Evolutionary conservation across 495 filamentous ascomycete genomes (phyloP).

Genomic region (Jackrogersella multiformis): DNA sequence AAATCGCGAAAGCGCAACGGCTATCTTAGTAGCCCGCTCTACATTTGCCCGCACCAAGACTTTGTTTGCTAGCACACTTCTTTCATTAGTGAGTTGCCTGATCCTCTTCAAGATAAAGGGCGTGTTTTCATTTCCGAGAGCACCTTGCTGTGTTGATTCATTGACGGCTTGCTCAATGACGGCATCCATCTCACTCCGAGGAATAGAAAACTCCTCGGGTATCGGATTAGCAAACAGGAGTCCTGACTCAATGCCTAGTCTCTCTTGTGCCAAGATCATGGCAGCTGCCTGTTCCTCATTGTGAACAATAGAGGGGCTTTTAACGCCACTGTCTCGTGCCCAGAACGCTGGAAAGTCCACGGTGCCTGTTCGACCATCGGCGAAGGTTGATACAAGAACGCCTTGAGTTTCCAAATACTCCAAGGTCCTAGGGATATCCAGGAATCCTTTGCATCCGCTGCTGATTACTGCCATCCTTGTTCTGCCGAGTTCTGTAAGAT

Average conservation of each 20-base stretch:
- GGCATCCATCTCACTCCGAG: slow-evolving; percentile 74
- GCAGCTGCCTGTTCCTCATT: slow-evolving; percentile 84
- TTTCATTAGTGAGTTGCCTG: slow-evolving; percentile 77
- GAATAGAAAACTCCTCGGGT: slow-evolving; percentile 73
- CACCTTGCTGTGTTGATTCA: slow-evolving; percentile 74
- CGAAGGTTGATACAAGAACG: slow-evolving; percentile 85
- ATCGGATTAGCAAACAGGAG: slow-evolving; percentile 90
- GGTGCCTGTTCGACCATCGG: slow-evolving; percentile 71
- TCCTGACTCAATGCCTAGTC: slow-evolving; percentile 73
- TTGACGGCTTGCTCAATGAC: slow-evolving; percentile 77
- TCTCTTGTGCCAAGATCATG: slow-evolving; percentile 70
- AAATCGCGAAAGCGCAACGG: slow-evolving; percentile 76
- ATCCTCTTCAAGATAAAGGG: slow-evolving; percentile 87
- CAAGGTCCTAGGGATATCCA: slow-evolving; percentile 89
- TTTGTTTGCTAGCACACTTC: slow-evolving; percentile 77
- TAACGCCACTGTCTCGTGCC: slow-evolving; percentile 81
- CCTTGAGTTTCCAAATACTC: slow-evolving; percentile 97
- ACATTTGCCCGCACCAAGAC: slow-evolving; percentile 85
- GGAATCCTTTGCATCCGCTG: slow-evolving; percentile 93
- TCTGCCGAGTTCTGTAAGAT: slow-evolving; percentile 92
- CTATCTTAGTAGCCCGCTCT: slow-evolving; percentile 77
- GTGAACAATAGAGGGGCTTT: slow-evolving; percentile 76
- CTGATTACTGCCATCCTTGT: slow-evolving; percentile 89
- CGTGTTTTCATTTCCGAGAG: slow-evolving; percentile 81
- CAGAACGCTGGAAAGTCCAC: slow-evolving; percentile 92